phyloP scores from a whole-genome alignment of 345 rosid species.

The Citrus glauca region DNA sequence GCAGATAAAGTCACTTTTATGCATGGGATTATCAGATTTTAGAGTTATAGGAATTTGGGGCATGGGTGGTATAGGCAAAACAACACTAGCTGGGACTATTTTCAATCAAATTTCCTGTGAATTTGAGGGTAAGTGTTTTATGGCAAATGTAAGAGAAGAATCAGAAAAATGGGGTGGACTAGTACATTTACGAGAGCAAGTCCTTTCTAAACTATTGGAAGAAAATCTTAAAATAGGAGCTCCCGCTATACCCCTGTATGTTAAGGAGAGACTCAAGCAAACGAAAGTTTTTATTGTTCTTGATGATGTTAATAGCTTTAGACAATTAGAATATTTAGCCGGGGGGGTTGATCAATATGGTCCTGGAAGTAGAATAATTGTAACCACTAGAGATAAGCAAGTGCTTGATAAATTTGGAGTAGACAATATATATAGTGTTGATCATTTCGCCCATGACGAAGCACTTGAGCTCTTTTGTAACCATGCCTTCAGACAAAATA shows the following conservation, averaged over 20 bases:
- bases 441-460: not conserved
- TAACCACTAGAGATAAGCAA: constrained; percentile 10
- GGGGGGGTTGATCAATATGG: not conserved
- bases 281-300: not conserved
- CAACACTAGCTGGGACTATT: not conserved
- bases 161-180: not conserved
- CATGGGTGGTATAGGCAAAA: not conserved
- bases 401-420: constrained; percentile 1
- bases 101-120: not conserved
- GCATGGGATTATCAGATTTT: not conserved
- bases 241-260: not conserved
- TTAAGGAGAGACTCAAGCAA: not conserved
- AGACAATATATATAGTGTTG: not conserved
- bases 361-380: constrained; percentile 12
- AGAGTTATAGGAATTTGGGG: not conserved
- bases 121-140: not conserved
- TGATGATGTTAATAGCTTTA: not conserved
- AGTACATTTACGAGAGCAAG: not conserved
- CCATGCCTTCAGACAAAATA: not conserved
- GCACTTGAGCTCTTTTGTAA: constrained; percentile 11
- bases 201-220: not conserved
- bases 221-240: not conserved
- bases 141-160: not conserved
- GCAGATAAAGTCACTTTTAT: not conserved
- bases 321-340: not conserved